Evolutionary conservation across 257 asterid species (phyloP), one percentile per base, ranked within the genome.

Genomic region (Parsonsia alboflavescens): DNA sequence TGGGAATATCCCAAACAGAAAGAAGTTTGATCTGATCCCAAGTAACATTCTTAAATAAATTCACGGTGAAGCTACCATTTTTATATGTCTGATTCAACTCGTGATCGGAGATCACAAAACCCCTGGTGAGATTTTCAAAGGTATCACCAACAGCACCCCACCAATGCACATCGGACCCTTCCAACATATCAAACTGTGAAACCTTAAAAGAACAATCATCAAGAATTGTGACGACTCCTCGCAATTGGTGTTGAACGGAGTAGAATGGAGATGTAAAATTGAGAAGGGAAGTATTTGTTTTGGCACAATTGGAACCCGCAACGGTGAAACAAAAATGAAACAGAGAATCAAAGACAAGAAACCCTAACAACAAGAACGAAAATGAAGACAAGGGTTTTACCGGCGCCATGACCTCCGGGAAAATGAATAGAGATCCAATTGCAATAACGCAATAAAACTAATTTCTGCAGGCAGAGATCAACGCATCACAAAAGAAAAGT

Each of bases 211-310:
- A 89, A 75, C 98, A 94, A 75, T 82, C 90, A 41, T 92, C 92
- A 10, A 88, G 57, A 54, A 95, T 78, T 58, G 91, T 82, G 30
- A 95, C 68, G 28, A 82, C 80, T 21, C 98, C 99, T 12, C 99
- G 93, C 73, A 95, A 87, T 84, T 95, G 99, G 82, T 95, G 99
- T 75, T 95, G 99, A n/a, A 83, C 93, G 96, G 91, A 89, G 79
- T 84, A 77, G 81, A 95, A 92, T 75, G 88, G 89, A 65, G 96
- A 90, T 49, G 93, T 88, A 88, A 85, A 88, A 86, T 95, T 90
- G 75, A 84, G 65, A 3, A 88, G 84, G 39, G 92, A 80, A 78
- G 91, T 73, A 36, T 85, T 86, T 81, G 87, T 85, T 66, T 76
- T 80, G 19, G 89, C 69, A 80, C 99, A 95, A 21, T 36, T 83